Evolutionary conservation across 805 yeast genomes (phyloP), one percentile per base, ranked within the genome.

Genomic region (Wickerhamomyces silvicola): DNA sequence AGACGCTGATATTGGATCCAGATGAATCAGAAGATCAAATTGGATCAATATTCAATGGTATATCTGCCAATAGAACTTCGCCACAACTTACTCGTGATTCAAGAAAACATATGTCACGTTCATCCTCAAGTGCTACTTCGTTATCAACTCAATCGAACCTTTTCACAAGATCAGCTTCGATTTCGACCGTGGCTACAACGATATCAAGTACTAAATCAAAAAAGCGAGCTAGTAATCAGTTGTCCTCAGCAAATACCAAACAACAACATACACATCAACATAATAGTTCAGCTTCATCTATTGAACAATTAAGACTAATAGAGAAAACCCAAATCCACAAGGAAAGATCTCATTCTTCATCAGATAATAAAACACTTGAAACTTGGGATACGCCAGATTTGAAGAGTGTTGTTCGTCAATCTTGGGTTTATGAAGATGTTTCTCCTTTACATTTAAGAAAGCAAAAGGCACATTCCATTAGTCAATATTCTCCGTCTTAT

Each of bases 171-270:
- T 35, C 50, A 6, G 46, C 34, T 4, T 50, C 56, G 4, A 30
- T 50, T 10, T 48, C 53, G 2, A 50, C 54, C 2, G 24, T 36
- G 13, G 49, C 53, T 9, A 47, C 54, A 4, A 31, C 49, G 2
- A 28, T 36, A 11, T 32, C 41, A 10, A 20, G 24, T 8, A 22
- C 15, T 5, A 31, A 26, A 22, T 33, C 36, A 17, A 39, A 28
- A 34, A 41, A 32, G 27, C 43, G 20, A 13, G 11, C 21, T 10
- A 29, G 25, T 24, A 24, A 12, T 12, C 19, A 18, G 18, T 27
- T 19, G 18, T 22, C 15, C 12, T 12, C 19, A 14, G 16, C 30
- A n/a, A 32, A 16, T 19, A 30, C 19, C 8, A 11, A 19, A 19
- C 41, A 39, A 13, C 28, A 32, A 16, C 39, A 37, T 19, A 17